Evolutionary conservation across 2,329 filamentous ascomycete genomes (phyloP).

Genomic region (Hymenoscyphus fructigenus): DNA sequence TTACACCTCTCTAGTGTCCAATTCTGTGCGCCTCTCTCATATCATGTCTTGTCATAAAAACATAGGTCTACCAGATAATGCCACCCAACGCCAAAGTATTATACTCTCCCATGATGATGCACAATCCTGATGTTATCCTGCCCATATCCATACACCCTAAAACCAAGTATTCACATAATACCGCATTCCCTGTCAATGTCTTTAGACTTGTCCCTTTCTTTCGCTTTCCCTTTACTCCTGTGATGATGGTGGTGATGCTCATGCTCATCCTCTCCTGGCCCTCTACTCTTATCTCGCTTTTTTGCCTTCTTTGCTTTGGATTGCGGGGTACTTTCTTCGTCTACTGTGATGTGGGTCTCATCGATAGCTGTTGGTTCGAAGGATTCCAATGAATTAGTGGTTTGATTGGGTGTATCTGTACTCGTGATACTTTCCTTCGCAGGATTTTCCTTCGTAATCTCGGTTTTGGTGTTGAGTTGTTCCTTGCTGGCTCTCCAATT

Average conservation of each 20-base stretch:
- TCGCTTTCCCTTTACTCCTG: slow-evolving; percentile 33
- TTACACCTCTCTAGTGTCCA: not conserved
- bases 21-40: not conserved
- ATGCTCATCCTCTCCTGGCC: slow-evolving; percentile 23
- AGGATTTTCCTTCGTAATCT: slow-evolving; percentile 18
- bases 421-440: not conserved
- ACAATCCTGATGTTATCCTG: not conserved
- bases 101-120: not conserved
- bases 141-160: slow-evolving; percentile 1
- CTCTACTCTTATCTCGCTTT: slow-evolving; percentile 32
- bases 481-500: slow-evolving; percentile 34
- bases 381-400: slow-evolving; percentile 11
- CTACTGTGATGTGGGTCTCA: slow-evolving; percentile 16
- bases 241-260: slow-evolving; percentile 29
- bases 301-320: slow-evolving; percentile 28
- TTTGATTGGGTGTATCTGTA: not conserved
- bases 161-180: slow-evolving; percentile 12
- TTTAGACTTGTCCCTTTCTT: slow-evolving; percentile 22
- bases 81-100: not conserved
- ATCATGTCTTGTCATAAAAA: not conserved
- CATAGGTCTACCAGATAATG: not conserved
- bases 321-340: slow-evolving; percentile 14
- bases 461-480: slow-evolving; percentile 28
- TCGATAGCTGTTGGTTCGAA: slow-evolving; percentile 17
- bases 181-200: slow-evolving; percentile 14